phyloP scores from a whole-genome alignment of 768 basidiomycete species.

The Hortiboletus campestris region DNA sequence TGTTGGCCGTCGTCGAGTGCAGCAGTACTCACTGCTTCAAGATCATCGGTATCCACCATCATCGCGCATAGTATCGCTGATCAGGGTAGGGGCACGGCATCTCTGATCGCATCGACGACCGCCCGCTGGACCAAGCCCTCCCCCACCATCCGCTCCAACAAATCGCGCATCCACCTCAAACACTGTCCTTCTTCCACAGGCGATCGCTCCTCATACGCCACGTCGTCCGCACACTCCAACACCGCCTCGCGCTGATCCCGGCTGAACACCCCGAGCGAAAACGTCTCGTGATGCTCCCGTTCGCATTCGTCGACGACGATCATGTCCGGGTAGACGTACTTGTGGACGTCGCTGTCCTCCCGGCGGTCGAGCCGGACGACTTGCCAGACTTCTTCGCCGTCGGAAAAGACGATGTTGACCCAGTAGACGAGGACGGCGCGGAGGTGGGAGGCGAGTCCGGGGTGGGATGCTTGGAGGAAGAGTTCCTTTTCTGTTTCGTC shows the following conservation, averaged over 20 bases:
- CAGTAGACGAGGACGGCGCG: slow-evolving; percentile 24
- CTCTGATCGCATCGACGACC: slow-evolving; percentile 12
- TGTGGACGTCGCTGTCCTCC: slow-evolving; percentile 1
- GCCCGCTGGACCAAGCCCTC: slow-evolving; percentile 10
- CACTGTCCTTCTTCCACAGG: slow-evolving; percentile 4
- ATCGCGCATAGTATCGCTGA: neutral
- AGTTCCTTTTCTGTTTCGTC: slow-evolving; percentile 25
- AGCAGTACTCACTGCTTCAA: neutral
- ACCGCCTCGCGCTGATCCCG: slow-evolving; percentile 28
- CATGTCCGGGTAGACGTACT: slow-evolving; percentile 29
- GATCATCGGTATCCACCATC: too few relatives aligned
- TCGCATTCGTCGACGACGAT: slow-evolving; percentile 23
- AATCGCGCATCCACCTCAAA: slow-evolving; percentile 16
- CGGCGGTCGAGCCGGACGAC: slow-evolving; percentile 24
- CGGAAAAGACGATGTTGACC: slow-evolving; percentile 23
- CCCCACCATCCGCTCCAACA: slow-evolving; percentile 17
- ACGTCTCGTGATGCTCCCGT: slow-evolving; percentile 6
- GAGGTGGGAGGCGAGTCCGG: neutral
- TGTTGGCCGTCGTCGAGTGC: neutral
- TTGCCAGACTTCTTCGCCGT: slow-evolving; percentile 28
- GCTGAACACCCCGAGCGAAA: slow-evolving; percentile 17
- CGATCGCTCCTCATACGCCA: slow-evolving; percentile 13
- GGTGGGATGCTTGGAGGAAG: slow-evolving; percentile 19
- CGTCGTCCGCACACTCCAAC: slow-evolving; percentile 27
- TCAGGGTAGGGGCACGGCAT: slow-evolving; percentile 10